Conservation (phyloP, 108 stramenopile species). For the Cyclotella atomus region DNA sequence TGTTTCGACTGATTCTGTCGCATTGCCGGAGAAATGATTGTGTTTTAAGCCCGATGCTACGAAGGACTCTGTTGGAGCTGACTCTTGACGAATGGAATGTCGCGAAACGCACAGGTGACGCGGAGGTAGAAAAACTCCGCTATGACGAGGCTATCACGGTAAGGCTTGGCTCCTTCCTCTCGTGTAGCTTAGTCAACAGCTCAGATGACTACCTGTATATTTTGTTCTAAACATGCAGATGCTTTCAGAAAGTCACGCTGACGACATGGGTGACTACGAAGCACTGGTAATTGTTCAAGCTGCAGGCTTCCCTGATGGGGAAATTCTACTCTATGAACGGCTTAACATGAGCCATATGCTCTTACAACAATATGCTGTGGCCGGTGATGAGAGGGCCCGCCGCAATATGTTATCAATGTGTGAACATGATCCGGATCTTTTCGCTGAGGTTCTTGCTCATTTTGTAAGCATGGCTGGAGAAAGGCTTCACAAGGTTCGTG, state of each 20-base stretch:
- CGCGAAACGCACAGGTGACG: conserved; percentile 76
- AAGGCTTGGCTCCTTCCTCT: conserved; percentile 7
- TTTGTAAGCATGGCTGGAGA: conserved; percentile 77
- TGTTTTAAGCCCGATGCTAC: conserved; percentile 70
- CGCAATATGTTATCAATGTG: conserved; percentile 89
- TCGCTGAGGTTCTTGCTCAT: conserved; percentile 81
- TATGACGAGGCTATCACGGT: conserved; percentile 78
- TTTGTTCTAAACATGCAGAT: conserved; percentile 43
- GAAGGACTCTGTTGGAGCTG: conserved; percentile 78
- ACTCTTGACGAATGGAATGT: conserved; percentile 87
- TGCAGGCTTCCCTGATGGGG: conserved; percentile 80
- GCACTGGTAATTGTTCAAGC: conserved; percentile 84
- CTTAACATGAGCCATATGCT: conserved; percentile 86
- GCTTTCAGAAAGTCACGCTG: conserved; percentile 40
- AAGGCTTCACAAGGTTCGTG: conserved; percentile 27
- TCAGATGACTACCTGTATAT: neutral
- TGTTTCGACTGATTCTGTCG: conserved; percentile 80
- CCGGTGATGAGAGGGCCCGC: conserved; percentile 74
- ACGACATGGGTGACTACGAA: conserved; percentile 84
- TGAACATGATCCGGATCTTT: conserved; percentile 78
- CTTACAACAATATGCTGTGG: conserved; percentile 74
- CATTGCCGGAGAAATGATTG: conserved; percentile 84
- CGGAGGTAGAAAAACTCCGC: conserved; percentile 68
- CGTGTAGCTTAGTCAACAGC: too few species aligned
- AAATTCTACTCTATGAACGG: conserved; percentile 79